These are phyloP conservation scores for Scleroderma citrinum DNA, from an alignment of 768 basidiomycete genomes.

Conservation along the genomic window DNA sequence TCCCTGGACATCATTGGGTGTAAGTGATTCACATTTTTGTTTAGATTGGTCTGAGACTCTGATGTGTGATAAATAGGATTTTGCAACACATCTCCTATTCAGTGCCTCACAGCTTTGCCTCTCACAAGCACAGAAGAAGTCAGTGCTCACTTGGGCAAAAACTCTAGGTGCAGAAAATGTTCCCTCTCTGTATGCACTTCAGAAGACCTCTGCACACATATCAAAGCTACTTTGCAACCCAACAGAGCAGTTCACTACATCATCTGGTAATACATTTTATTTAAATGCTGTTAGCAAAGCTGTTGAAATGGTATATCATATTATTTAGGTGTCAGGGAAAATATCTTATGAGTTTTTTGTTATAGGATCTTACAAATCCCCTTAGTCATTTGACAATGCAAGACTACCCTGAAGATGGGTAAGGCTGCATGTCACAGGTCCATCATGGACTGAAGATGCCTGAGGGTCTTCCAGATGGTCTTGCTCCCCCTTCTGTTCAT, in stretches of 20 bases:
- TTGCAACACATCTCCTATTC: slow-evolving; percentile 22
- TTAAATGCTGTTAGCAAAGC: slow-evolving; percentile 7
- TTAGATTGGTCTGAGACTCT: neutral
- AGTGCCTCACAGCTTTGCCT: slow-evolving; percentile 21
- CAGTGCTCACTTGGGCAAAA: slow-evolving; percentile 22
- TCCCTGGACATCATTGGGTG: slow-evolving; percentile 1
- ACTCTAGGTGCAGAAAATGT: slow-evolving; percentile 19
- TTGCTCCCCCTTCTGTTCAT: slow-evolving; percentile 18
- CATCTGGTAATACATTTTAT: slow-evolving; percentile 23
- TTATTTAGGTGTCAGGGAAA: too few species aligned
- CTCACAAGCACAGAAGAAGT: slow-evolving; percentile 21
- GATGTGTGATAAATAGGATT: neutral
- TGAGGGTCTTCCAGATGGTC: slow-evolving; percentile 9
- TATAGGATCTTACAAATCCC: slow-evolving; percentile 24
- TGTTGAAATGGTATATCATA: neutral
- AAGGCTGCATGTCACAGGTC: slow-evolving; percentile 15
- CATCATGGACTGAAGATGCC: slow-evolving; percentile 28
- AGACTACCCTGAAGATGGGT: slow-evolving; percentile 25
- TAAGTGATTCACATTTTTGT: neutral
- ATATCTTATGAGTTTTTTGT: neutral
- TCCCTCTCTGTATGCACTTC: slow-evolving; percentile 11
- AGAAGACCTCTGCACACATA: slow-evolving; percentile 14
- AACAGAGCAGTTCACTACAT: slow-evolving; percentile 12
- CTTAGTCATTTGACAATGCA: slow-evolving; percentile 16
- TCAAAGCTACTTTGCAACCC: slow-evolving; percentile 14